Evolutionary conservation across 2,329 filamentous ascomycete species (phyloP), one percentile per base, ranked within the genome.

Genomic region (Fusarium sp.): DNA sequence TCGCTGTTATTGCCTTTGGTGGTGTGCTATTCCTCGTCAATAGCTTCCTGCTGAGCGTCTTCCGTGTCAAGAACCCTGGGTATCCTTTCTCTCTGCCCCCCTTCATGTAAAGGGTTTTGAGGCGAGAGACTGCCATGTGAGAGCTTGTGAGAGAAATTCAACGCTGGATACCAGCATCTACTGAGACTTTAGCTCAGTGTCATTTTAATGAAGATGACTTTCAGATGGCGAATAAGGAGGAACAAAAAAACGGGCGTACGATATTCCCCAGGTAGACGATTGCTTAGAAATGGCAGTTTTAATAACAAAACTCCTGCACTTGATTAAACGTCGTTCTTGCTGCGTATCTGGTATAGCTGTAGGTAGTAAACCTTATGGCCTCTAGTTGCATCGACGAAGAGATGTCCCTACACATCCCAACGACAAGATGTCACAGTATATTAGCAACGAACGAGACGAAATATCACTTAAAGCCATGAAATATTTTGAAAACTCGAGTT

Each of bases 41-140:
- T 84, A 97, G 94, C 82, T 96, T 97, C 81, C 84, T 99, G 67
- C 87, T 99, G 70, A 97, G 92, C 80, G 85, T 97, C 66, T 99
- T 99, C 87, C 89, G 94, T 74, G 84, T 91, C 74, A 99, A 99
- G 89, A 99, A 98, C 77, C 89, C 90, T 33, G 93, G 93, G 23
- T 99, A 99, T 80, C 94, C 94, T 17, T 97, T 98, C 81, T 94
- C 90, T 76, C 85, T 99, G 64, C 96, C 96, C 55, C 96, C 96
- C 13, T 98, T 99, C 80, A 84, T 89, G 81, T 89, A 79, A 75
- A 74, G 61, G n/a, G 23, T 9, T 11, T 18, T 37, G n/a, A 25
- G 14, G 23, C 17, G 4, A 20, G n/a, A 18, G 11, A 31, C 27
- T 37, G 20, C n/a, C 25, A 21, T 17, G 4, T 10, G 23, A 27